A percentile compares a stretch with the other conserved stretches of the same genome.
Conservation (phyloP, 306 rosid species). For the Quillaja saponaria region DNA sequence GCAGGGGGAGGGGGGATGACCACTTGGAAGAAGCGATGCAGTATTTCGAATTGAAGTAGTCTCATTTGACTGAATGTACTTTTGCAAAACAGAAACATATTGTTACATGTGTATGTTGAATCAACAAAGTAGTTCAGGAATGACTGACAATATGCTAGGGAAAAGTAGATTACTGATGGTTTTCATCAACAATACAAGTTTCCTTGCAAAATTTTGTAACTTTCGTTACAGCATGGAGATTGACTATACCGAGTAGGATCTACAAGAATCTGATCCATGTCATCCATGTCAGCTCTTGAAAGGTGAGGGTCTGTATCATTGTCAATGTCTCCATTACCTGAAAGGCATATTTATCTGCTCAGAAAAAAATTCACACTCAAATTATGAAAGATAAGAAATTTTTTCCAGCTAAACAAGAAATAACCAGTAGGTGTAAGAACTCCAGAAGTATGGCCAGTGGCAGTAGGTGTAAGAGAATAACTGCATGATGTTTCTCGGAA, state of each 20-base stretch:
- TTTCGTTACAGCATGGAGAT: conserved; percentile 17
- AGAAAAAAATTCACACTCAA: conserved; percentile 20
- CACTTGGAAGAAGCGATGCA: conserved; percentile 11
- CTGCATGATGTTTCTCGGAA: conserved; percentile 53
- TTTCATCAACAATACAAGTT: background rate
- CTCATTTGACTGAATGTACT: no score
- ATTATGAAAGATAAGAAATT: background rate
- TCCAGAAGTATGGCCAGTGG: conserved; percentile 42
- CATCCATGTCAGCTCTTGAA: conserved; percentile 53
- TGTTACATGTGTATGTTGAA: background rate
- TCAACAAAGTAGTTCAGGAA: background rate
- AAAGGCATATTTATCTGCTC: conserved; percentile 28
- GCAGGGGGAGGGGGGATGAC: no score
- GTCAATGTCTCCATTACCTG: conserved; percentile 40
- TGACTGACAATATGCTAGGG: conserved; percentile 1
- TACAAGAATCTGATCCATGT: conserved; percentile 41
- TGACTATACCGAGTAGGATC: conserved; percentile 61
- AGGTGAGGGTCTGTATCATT: conserved; percentile 35
- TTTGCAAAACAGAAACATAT: no score
- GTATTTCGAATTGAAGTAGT: background rate
- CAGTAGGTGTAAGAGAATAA: conserved; percentile 40
- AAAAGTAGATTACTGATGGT: background rate
- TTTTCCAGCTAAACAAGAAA: conserved; percentile 11
- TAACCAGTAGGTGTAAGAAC: conserved; percentile 39
- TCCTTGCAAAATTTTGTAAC: background rate